phyloP scores from a whole-genome alignment of 352 stramenopile genomes.

The Phytophthora kernoviae region DNA sequence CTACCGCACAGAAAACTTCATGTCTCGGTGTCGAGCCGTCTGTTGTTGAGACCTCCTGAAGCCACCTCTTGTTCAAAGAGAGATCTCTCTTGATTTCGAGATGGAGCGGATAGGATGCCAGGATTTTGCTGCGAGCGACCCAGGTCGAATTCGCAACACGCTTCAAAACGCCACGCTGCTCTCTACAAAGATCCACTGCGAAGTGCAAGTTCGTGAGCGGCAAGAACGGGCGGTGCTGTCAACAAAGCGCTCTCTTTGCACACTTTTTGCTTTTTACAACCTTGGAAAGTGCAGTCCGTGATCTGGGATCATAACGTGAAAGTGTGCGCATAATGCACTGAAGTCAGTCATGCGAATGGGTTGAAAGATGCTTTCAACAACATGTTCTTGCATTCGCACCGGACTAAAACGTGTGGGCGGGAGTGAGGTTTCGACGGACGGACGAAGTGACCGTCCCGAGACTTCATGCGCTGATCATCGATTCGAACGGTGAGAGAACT shows the following conservation, averaged over 20 bases:
- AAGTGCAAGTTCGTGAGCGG: conserved; percentile 4
- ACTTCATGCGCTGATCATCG: not conserved
- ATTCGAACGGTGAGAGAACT: not conserved
- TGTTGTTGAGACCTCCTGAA: not conserved
- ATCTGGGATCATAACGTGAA: not conserved
- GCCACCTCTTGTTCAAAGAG: not conserved
- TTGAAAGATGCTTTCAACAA: conserved; percentile 4
- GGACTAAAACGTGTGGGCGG: not conserved
- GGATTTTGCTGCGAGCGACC: not conserved
- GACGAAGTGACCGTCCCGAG: not conserved
- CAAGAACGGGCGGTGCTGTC: conserved; percentile 9
- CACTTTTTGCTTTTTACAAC: not conserved
- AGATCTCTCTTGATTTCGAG: not conserved
- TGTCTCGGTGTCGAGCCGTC: conserved; percentile 19
- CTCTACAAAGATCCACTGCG: conserved; percentile 23
- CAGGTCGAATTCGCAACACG: not conserved
- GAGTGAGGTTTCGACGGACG: not conserved
- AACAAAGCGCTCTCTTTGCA: not conserved
- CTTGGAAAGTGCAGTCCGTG: conserved; percentile 9
- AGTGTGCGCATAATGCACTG: conserved; percentile 3
- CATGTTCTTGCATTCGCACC: not conserved
- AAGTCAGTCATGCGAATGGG: conserved; percentile 6
- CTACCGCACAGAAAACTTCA: conserved; percentile 20
- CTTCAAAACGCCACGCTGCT: not conserved
- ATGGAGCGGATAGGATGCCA: not conserved